These are phyloP conservation scores for Mrakia blollopis DNA, from an alignment of 768 basidiomycete species.

Conservation along the genomic window DNA sequence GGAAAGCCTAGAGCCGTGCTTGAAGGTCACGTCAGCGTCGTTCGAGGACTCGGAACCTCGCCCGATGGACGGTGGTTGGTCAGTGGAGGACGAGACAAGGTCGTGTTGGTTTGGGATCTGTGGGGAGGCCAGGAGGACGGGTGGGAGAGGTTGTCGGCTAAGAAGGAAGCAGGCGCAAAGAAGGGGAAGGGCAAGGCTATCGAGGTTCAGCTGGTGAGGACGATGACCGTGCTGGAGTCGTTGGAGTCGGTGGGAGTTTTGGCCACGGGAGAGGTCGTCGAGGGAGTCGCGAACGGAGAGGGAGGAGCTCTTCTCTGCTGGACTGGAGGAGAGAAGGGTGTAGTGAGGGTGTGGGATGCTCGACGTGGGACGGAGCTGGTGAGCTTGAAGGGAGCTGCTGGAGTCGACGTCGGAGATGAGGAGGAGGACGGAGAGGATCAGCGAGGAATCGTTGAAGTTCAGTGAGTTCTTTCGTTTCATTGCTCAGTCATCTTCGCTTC, in stretches of 20 bases:
- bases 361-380: constrained; percentile 57
- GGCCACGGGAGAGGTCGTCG: constrained; percentile 51
- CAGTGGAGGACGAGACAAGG: constrained; percentile 87
- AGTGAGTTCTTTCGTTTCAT: constrained; percentile 55
- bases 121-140: constrained; percentile 40
- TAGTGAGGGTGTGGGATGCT: constrained; percentile 79
- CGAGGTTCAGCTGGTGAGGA: constrained; percentile 58
- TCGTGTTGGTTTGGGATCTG: constrained; percentile 89
- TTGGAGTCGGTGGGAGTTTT: constrained; percentile 80
- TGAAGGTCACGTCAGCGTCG: constrained; percentile 93
- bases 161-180: constrained; percentile 51
- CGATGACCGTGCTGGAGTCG: constrained; percentile 71
- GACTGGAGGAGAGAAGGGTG: constrained; percentile 87
- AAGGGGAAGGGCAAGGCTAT: constrained; percentile 38
- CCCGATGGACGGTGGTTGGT: constrained; percentile 82
- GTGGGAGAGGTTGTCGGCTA: constrained; percentile 43
- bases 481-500: neutral
- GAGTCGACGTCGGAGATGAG: constrained; percentile 47
- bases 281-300: constrained; percentile 45
- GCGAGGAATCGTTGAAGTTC: constrained; percentile 69
- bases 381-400: constrained; percentile 53
- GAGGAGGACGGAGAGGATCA: constrained; percentile 67
- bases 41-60: constrained; percentile 80
- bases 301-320: constrained; percentile 60
- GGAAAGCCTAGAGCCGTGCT: constrained; percentile 66